Evolutionary conservation across 352 stramenopile species (phyloP).

Genomic region (Globisporangium alternatum): DNA sequence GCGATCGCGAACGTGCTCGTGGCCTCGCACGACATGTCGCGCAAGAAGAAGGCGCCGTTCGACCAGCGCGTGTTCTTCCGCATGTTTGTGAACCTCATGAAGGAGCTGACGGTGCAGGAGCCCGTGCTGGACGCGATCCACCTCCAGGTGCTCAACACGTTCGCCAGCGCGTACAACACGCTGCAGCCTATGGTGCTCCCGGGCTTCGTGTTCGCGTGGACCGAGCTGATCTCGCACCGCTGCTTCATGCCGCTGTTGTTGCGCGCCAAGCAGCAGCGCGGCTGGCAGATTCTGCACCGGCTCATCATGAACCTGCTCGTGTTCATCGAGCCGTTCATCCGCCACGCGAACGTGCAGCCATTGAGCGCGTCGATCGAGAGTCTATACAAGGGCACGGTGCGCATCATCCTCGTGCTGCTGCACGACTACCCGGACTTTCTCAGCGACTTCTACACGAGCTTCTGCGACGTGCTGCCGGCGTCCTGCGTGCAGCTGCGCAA

Average conservation of each 20-base stretch:
- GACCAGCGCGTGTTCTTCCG: constrained; percentile 99
- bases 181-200: constrained; percentile 95
- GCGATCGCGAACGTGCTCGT: constrained; percentile 94
- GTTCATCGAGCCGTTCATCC: constrained; percentile 97
- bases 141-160: constrained; percentile 94
- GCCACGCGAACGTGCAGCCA: constrained; percentile 75
- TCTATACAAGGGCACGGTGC: constrained; percentile 98
- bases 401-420: constrained; percentile 96
- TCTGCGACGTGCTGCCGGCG: constrained; percentile 97
- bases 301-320: constrained; percentile 97
- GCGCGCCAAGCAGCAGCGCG: constrained; percentile 91
- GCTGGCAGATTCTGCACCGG: constrained; percentile 96
- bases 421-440: constrained; percentile 99
- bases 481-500: constrained; percentile 98
- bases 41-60: constrained; percentile 88
- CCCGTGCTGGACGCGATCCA: constrained; percentile 93
- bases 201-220: constrained; percentile 98
- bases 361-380: constrained; percentile 91
- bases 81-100: constrained; percentile 97
- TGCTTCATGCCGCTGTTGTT: constrained; percentile 98
- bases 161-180: constrained; percentile 96
- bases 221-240: constrained; percentile 97
- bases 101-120: constrained; percentile 96
- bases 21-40: constrained; percentile 72
- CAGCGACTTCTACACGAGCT: constrained; percentile 97